These are phyloP conservation scores for Tylopilus rubrobrunneus DNA, from an alignment of 768 basidiomycete species.

Conservation along the genomic window DNA sequence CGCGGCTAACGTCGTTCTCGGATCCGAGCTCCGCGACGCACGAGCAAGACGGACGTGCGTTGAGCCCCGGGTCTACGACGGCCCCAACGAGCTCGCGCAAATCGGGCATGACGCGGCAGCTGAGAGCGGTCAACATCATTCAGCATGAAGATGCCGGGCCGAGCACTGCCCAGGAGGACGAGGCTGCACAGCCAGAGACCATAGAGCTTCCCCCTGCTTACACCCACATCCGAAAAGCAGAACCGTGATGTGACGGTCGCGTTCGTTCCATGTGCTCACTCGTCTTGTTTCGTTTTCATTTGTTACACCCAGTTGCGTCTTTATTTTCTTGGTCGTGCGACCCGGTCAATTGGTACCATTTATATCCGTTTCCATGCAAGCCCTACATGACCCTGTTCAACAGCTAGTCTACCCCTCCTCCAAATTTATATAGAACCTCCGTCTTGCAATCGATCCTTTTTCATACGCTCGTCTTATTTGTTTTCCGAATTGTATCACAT, in stretches of 20 bases:
- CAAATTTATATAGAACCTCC: too few relatives aligned
- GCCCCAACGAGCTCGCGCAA: constrained; percentile 30
- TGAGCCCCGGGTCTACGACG: constrained; percentile 18
- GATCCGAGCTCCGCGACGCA: constrained; percentile 47
- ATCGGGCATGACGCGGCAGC: constrained; percentile 40
- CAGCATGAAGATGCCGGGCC: constrained; percentile 82
- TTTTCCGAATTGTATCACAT: not conserved
- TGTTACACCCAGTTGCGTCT: not conserved
- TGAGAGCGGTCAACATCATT: constrained; percentile 74
- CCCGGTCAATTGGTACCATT: not conserved
- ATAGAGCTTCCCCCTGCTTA: constrained; percentile 84
- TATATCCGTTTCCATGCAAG: not conserved
- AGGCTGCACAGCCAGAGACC: constrained; percentile 54
- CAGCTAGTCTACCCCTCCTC: too few relatives aligned
- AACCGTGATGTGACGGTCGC: not conserved
- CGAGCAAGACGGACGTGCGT: constrained; percentile 29
- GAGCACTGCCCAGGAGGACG: constrained; percentile 26
- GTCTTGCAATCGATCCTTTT: not conserved
- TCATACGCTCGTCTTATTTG: not conserved
- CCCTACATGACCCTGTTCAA: not conserved
- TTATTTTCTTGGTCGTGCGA: not conserved
- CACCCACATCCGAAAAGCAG: constrained; percentile 48
- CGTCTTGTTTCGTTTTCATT: not conserved
- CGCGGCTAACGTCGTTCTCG: constrained; percentile 26
- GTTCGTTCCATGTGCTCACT: not conserved